Evolutionary conservation across 768 basidiomycete species (phyloP), one percentile per base, ranked within the genome.

Genomic region (Boletellus emodensis): DNA sequence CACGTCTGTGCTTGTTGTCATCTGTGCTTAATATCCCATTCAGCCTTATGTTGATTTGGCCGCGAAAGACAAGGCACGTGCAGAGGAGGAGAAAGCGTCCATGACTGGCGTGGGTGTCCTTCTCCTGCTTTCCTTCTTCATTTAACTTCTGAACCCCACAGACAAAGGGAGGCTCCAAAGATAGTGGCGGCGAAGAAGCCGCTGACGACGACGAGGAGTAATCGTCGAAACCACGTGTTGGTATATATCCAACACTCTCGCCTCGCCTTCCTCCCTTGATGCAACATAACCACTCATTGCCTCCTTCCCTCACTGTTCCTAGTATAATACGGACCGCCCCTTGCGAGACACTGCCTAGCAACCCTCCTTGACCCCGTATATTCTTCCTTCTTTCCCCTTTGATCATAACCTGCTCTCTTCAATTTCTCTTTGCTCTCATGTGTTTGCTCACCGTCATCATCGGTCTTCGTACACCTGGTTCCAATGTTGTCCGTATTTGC

Each of bases 31-130:
- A 56, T 44, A 33, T 24, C 61, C 47, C 54, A 7, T 52, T 28
- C 54, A 94, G 93, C 93, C 92, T 14, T 98, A 95, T 75, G 60
- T 87, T 52, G 88, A 92, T 48, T 82, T 87, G 69, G 94, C 95
- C 41, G 82, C 85, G 36, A 77, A 79, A 48, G 94, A 97, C 73
- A 97, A 96, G 78, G 66, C 75, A 52, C 81, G 94, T 46, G 91
- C 90, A 28, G 93, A 92, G 60, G 78, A 83, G 49, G 90, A 92
- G 68, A 90, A 90, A 68, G 69, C 71, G 42, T 69, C 67, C 4
- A 60, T 75, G 61, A 65, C 75, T 40, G 34, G 53, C 2, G 77
- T 78, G 50, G 48, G 74, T 68, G 44, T 44, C 4, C 38, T 35
- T 52, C 7, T 22, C 12, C 1, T 40, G n/a, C 17, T 4, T 13